phyloP scores from a whole-genome alignment of 352 stramenopile genomes.

The Pelagophyceae sp. region DNA sequence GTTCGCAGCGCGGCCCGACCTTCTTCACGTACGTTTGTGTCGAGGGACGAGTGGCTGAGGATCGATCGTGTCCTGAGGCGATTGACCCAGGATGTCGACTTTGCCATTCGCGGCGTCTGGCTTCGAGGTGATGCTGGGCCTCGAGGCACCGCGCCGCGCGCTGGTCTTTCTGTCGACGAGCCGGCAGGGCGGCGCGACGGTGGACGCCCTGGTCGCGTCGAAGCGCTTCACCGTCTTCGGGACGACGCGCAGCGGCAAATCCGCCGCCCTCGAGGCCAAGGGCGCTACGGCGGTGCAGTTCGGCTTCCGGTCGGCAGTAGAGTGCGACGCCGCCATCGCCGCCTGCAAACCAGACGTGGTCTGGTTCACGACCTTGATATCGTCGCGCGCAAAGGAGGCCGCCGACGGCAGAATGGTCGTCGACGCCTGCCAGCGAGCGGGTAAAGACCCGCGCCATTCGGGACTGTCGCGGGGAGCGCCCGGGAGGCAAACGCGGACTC shows the following conservation, averaged over 20 bases:
- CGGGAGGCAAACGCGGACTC: too few relatives aligned
- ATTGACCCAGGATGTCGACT: too few relatives aligned
- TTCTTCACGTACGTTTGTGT: too few relatives aligned
- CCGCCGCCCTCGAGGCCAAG: background rate
- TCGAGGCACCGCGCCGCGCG: conserved; percentile 20
- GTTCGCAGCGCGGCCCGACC: too few relatives aligned
- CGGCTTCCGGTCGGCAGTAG: conserved; percentile 25
- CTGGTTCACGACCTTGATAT: conserved; percentile 29
- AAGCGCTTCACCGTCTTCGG: conserved; percentile 9
- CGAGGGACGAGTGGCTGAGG: too few relatives aligned
- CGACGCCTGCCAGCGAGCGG: conserved; percentile 30
- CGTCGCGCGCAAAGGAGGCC: conserved; percentile 24
- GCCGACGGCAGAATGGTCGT: conserved; percentile 25
- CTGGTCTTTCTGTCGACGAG: conserved; percentile 30
- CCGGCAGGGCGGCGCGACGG: conserved; percentile 28
- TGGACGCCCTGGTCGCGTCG: conserved; percentile 28
- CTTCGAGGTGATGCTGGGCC: too few relatives aligned
- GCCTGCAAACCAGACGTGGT: conserved; percentile 26
- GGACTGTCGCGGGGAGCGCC: too few relatives aligned
- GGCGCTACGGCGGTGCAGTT: background rate
- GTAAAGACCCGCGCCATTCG: too few relatives aligned
- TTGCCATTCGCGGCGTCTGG: too few relatives aligned
- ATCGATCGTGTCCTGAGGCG: too few relatives aligned
- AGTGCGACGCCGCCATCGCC: conserved; percentile 22
- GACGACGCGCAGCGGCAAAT: conserved; percentile 25